These are phyloP conservation scores for Nitzschia inconspicua DNA, from an alignment of 108 stramenopile species.

Conservation along the genomic window DNA sequence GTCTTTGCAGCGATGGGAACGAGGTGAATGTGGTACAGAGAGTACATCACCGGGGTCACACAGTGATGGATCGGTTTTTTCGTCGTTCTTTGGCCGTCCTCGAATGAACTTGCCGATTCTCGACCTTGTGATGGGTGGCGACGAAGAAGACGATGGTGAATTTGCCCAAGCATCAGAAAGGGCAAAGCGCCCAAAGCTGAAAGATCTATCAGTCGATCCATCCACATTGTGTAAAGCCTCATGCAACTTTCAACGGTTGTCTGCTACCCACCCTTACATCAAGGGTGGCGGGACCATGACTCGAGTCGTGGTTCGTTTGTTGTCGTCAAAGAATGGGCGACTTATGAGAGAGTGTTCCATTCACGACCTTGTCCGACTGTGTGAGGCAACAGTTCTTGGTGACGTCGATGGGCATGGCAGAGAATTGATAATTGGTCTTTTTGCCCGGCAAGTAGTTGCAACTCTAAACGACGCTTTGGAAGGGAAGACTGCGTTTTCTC, in stretches of 20 bases:
- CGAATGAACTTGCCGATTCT: conserved; percentile 20
- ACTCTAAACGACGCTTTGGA: conserved; percentile 38
- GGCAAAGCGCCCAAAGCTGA: conserved; percentile 25
- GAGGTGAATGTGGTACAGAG: conserved; percentile 27
- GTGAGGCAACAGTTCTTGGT: conserved; percentile 32
- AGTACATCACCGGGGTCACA: background rate
- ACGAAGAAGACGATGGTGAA: conserved; percentile 32
- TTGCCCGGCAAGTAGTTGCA: conserved; percentile 41
- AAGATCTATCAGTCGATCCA: conserved; percentile 49
- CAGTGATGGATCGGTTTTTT: conserved; percentile 16
- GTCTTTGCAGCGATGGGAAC: conserved; percentile 44
- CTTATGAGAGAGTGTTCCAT: conserved; percentile 41
- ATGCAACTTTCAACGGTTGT: conserved; percentile 26
- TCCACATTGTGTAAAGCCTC: conserved; percentile 48
- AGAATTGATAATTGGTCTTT: conserved; percentile 33
- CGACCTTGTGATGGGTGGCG: conserved; percentile 24
- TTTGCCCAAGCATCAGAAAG: conserved; percentile 4
- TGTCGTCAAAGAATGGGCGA: conserved; percentile 49
- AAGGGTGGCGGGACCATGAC: conserved; percentile 35
- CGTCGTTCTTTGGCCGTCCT: conserved; percentile 41
- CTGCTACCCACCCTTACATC: conserved; percentile 23
- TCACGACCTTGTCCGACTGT: conserved; percentile 33
- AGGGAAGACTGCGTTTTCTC: background rate
- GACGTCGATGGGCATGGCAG: conserved; percentile 24
- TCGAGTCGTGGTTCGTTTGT: conserved; percentile 38